phyloP scores from a whole-genome alignment of 2,329 filamentous ascomycete genomes.

The Colletotrichum orbiculare region DNA sequence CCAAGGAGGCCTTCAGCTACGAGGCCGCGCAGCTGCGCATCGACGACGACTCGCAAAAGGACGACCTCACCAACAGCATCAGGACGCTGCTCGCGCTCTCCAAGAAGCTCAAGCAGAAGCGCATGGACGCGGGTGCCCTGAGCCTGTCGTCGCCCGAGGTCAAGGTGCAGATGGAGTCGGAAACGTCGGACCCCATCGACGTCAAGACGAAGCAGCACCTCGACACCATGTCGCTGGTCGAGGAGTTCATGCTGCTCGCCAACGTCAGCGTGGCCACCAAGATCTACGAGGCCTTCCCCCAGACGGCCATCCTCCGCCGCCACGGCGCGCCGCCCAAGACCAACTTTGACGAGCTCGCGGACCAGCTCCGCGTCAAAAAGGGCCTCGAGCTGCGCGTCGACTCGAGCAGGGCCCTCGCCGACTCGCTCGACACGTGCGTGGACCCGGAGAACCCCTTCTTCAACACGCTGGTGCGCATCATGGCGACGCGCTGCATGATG shows the following conservation, averaged over 20 bases:
- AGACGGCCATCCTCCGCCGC: constrained; percentile 92
- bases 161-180: constrained; percentile 92
- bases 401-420: constrained; percentile 91
- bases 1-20: constrained; percentile 96
- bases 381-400: constrained; percentile 83
- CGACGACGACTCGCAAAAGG: constrained; percentile 86
- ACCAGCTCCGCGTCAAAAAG: constrained; percentile 90
- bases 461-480: constrained; percentile 97
- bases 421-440: constrained; percentile 87
- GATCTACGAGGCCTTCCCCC: constrained; percentile 91
- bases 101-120: constrained; percentile 92
- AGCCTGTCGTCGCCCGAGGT: constrained; percentile 99
- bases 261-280: constrained; percentile 93
- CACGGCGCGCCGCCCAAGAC: constrained; percentile 93
- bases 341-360: constrained; percentile 94
- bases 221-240: constrained; percentile 96
- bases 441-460: constrained; percentile 91
- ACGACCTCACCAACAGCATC: constrained; percentile 92
- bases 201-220: constrained; percentile 95
- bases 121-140: constrained; percentile 93
- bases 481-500: constrained; percentile 99
- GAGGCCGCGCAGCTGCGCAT: constrained; percentile 95
- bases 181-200: constrained; percentile 95
- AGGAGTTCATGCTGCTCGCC: constrained; percentile 99
- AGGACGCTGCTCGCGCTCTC: constrained; percentile 87